Base-by-base conservation (phyloP, 495 filamentous ascomycete species). In the Glutinoglossum americanum region DNA sequence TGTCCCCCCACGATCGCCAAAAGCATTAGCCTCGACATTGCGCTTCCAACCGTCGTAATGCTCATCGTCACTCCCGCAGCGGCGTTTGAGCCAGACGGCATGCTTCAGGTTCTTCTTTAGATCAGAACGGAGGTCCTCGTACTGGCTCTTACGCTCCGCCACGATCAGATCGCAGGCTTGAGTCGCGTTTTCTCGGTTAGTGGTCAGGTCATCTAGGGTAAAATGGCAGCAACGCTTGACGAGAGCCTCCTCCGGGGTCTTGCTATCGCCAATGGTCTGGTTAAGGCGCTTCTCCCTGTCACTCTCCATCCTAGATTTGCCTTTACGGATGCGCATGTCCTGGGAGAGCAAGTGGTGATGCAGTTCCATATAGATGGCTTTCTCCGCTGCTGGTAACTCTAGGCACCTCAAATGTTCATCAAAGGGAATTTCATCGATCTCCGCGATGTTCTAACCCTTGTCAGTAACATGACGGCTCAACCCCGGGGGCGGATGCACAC, bases 191-290 rank as follows among this genome's bases (percentile, higher is more conserved):
- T 67, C 60, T 32, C 63, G 58, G n/a, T 64, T 64, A 35, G 62
- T 58, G 25, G 62, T 60, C 7, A 55, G 57, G 25, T 62, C 59
- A 21, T 68, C 66, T n/a, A 70, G 62, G 13, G 68, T 62, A 48
- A 70, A 72, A 51, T 68, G 67, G 17, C 72, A 70, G 59, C 69
- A 73, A 13, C 71, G 69, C 57, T 73, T 78, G 21, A 77, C 57
- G 23, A 80, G 60, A 5, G 73, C 72, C 55, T 80, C 73, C 30
- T 70, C 65, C 0, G 67, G 64, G 3, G 68, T 66, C 19, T 69
- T 60, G 49, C 71, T 73, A 19, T 64, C 67, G 13, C 64, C 64
- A 35, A 77, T 63, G 7, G 73, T 68, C 30, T 72, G 68, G 35
- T 72, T 69, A 9, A 77, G 13, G n/a, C 70, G 65, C 27, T 64